Percentiles rank a stretch among this genome's conserved stretches.
Evolutionary conservation across 2,329 filamentous ascomycete genomes (phyloP).

Genomic region (Daldinia sp.): DNA sequence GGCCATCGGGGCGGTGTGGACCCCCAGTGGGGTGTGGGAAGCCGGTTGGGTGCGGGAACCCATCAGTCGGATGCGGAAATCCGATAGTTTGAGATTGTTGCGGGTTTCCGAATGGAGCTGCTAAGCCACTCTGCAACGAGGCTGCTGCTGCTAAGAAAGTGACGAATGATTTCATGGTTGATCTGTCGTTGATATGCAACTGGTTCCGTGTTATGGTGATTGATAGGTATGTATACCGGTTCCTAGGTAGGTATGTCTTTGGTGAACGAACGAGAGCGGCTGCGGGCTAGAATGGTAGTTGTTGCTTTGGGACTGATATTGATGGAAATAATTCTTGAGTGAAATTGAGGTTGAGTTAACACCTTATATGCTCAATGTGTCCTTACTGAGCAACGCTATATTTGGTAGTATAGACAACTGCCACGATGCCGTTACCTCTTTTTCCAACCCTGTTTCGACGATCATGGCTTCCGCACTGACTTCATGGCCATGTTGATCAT

Average conservation of each 20-base stretch:
- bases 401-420: not conserved
- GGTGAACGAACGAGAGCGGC: conserved; percentile 8
- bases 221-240: conserved; percentile 5
- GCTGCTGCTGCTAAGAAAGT: conserved; percentile 33
- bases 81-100: conserved; percentile 5
- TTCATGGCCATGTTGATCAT: conserved; percentile 34
- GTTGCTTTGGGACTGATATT: conserved; percentile 11
- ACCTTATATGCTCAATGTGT: conserved; percentile 32
- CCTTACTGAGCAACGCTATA: conserved; percentile 12
- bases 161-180: conserved; percentile 38
- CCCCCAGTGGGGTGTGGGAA: conserved; percentile 18
- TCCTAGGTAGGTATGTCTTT: not conserved
- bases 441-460: conserved; percentile 12
- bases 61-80: conserved; percentile 22
- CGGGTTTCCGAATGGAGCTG: conserved; percentile 25
- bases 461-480: conserved; percentile 28
- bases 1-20: conserved; percentile 4
- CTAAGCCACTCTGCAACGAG: conserved; percentile 30
- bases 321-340: conserved; percentile 14
- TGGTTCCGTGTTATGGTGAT: not conserved
- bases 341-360: conserved; percentile 22
- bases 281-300: conserved; percentile 14
- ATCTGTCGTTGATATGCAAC: conserved; percentile 9
- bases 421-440: conserved; percentile 10
- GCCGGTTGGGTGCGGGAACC: conserved; percentile 11